Conservation (phyloP, 345 rosid species). For the Carallia pectinifolia region DNA sequence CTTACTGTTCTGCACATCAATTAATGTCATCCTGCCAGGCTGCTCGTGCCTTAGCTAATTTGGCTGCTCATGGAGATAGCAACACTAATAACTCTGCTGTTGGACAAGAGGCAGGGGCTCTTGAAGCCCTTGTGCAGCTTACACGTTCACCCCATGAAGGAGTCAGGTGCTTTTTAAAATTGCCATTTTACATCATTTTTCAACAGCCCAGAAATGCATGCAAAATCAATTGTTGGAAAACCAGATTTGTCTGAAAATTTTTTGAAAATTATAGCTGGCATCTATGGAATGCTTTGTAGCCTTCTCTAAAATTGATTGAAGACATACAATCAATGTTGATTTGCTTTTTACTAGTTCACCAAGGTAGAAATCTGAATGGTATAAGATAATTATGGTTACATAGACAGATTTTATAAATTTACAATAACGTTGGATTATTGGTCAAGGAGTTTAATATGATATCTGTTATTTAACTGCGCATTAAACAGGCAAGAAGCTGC, state of each 20-base stretch:
- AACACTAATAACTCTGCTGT: conserved; percentile 90
- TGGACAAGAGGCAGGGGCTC: conserved; percentile 91
- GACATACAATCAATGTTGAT: no score
- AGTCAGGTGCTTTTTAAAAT: conserved; percentile 53
- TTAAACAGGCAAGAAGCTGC: conserved; percentile 45
- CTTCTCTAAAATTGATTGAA: no score
- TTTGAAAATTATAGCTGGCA: no score
- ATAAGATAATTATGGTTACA: no score
- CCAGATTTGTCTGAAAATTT: no score
- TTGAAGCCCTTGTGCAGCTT: conserved; percentile 88
- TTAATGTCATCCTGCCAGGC: conserved; percentile 39
- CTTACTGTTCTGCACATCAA: background rate
- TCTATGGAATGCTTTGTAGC: no score
- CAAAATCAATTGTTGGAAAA: no score
- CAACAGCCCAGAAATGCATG: background rate
- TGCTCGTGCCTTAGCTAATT: conserved; percentile 92
- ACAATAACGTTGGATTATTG: background rate
- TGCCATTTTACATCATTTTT: background rate
- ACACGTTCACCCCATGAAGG: conserved; percentile 83
- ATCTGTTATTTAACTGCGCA: background rate
- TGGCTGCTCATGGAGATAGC: conserved; percentile 98
- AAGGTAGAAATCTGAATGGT: no score
- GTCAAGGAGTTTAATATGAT: background rate
- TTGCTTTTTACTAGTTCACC: no score
- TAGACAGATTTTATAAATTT: background rate